These are phyloP conservation scores for Penicillium antarcticum DNA, from an alignment of 495 filamentous ascomycete species.

Conservation along the genomic window DNA sequence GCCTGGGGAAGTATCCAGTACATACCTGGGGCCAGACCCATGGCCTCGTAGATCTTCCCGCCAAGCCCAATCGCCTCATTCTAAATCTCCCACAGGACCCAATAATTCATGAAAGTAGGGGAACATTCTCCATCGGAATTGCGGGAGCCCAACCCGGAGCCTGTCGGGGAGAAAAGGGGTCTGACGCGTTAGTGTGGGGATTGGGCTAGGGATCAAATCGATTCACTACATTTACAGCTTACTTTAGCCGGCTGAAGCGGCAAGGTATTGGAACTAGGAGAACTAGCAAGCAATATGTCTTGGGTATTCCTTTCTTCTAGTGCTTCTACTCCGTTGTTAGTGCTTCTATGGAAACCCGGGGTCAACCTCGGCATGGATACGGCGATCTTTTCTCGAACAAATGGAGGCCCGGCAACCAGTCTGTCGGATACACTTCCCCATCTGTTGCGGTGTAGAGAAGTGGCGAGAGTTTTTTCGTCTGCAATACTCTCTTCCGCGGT, in stretches of 20 bases:
- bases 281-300: neutral
- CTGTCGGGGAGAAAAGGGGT: slow-evolving; percentile 6
- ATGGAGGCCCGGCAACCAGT: neutral
- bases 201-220: slow-evolving; percentile 5
- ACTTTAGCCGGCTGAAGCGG: neutral
- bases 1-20: slow-evolving; percentile 4
- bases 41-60: slow-evolving; percentile 5
- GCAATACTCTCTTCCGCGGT: too few species aligned
- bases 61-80: slow-evolving; percentile 24
- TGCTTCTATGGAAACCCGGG: neutral
- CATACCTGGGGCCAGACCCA: slow-evolving; percentile 2
- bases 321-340: neutral
- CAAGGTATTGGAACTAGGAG: slow-evolving; percentile 1
- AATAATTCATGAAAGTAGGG: slow-evolving; percentile 8
- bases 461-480: neutral
- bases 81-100: slow-evolving; percentile 10
- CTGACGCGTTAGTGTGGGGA: slow-evolving; percentile 16
- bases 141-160: slow-evolving; percentile 5
- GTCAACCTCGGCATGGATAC: slow-evolving; percentile 8
- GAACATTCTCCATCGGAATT: slow-evolving; percentile 8
- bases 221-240: neutral
- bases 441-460: slow-evolving; percentile 6
- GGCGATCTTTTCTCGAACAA: slow-evolving; percentile 7
- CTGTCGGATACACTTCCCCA: neutral
- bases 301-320: neutral